These are phyloP conservation scores for Colletotrichum lupini DNA, from an alignment of 2,329 filamentous ascomycete species.

Conservation along the genomic window DNA sequence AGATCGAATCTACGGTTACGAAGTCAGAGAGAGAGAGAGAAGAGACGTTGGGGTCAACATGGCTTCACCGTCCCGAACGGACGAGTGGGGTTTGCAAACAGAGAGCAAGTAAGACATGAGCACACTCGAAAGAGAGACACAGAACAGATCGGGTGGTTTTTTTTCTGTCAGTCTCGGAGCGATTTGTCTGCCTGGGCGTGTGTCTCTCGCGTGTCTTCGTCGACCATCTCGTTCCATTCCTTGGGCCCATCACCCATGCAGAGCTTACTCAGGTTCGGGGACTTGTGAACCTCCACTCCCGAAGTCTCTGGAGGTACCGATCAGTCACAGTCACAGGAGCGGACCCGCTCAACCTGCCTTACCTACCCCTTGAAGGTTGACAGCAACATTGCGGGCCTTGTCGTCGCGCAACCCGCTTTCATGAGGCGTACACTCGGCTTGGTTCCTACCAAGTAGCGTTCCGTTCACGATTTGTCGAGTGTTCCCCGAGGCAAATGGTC, in stretches of 20 bases:
- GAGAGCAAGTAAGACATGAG: background rate
- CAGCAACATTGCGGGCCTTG: constrained; percentile 29
- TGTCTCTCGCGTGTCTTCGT: background rate
- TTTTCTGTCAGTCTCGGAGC: constrained; percentile 19
- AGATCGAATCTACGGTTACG: background rate
- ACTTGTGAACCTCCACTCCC: constrained; percentile 31
- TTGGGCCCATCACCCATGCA: constrained; percentile 27
- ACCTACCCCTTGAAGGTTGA: constrained; percentile 21
- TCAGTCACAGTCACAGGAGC: constrained; percentile 17
- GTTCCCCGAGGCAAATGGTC: constrained; percentile 23
- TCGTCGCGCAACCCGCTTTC: constrained; percentile 19
- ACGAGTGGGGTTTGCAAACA: constrained; percentile 18
- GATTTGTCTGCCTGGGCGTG: background rate
- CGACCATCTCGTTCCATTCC: background rate
- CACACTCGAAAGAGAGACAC: background rate
- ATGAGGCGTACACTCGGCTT: constrained; percentile 13
- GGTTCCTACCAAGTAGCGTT: constrained; percentile 15
- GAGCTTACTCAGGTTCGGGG: constrained; percentile 35
- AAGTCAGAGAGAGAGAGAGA: background rate
- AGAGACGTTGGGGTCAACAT: background rate
- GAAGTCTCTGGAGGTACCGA: constrained; percentile 30
- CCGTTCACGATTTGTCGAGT: constrained; percentile 9
- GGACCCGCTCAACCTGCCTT: constrained; percentile 26
- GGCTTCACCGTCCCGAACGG: constrained; percentile 9
- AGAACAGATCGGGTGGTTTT: too few relatives aligned